A percentile compares a stretch with the other conserved stretches of the same genome.
phyloP scores from a whole-genome alignment of 2,329 filamentous ascomycete genomes.

The Aspergillus nomiae region DNA sequence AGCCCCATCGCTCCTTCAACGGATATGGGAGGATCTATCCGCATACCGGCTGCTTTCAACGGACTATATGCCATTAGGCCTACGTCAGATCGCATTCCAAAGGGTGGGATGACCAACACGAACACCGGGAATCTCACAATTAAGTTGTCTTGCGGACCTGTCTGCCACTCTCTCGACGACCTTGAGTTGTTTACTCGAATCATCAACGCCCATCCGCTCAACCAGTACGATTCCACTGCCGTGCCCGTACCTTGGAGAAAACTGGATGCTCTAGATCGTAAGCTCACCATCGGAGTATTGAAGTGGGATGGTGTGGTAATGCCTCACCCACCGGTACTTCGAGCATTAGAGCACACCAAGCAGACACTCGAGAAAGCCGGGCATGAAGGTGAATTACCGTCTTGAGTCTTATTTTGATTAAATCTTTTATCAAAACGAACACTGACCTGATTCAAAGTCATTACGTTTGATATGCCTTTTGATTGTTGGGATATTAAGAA shows the following conservation, averaged over 20 bases:
- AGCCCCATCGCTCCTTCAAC: constrained; percentile 57
- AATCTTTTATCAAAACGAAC: neutral
- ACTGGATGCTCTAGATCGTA: neutral
- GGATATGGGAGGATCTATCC: constrained; percentile 55
- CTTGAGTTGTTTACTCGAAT: neutral
- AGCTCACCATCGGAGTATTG: constrained; percentile 2
- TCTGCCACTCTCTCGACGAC: constrained; percentile 2
- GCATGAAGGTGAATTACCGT: neutral
- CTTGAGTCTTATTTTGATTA: too few relatives aligned
- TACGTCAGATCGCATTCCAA: constrained; percentile 1
- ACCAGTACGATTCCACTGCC: constrained; percentile 1
- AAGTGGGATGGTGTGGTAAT: constrained; percentile 6
- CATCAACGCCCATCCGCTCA: constrained; percentile 1
- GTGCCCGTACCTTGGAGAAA: constrained; percentile 5
- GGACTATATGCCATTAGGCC: constrained; percentile 50
- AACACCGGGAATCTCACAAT: neutral
- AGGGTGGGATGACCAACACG: constrained; percentile 1
- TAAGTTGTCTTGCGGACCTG: constrained; percentile 4
- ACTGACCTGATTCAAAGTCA: neutral
- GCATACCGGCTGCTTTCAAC: constrained; percentile 59
- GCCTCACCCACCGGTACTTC: constrained; percentile 5
- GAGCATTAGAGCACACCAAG: constrained; percentile 1
- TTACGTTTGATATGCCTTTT: neutral
- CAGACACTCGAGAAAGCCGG: constrained; percentile 1
- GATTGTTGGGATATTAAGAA: constrained; percentile 1